These are phyloP conservation scores for Kernera saxatilis DNA, from an alignment of 345 rosid species.

Conservation along the genomic window DNA sequence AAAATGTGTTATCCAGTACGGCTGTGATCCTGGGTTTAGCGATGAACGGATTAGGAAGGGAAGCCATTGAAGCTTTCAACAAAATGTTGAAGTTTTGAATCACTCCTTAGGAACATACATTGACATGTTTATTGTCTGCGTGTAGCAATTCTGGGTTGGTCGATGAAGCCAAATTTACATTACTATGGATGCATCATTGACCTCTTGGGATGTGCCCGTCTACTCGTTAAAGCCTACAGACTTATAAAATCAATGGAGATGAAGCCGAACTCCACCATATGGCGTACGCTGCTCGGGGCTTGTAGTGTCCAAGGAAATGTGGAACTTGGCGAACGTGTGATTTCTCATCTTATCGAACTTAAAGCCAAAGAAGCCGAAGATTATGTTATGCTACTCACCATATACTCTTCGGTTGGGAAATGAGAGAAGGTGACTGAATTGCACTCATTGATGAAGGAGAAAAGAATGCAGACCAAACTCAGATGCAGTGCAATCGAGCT, in stretches of 20 bases:
- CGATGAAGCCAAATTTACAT: conserved; percentile 38
- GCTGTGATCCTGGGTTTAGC: conserved; percentile 85
- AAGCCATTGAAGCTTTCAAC: conserved; percentile 59
- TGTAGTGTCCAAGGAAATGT: conserved; percentile 69
- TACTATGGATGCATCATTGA: conserved; percentile 84
- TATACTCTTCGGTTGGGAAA: conserved; percentile 61
- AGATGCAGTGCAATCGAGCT: conserved; percentile 58
- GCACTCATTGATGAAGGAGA: conserved; percentile 67
- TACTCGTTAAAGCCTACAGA: conserved; percentile 57
- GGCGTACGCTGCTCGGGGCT: conserved; percentile 84
- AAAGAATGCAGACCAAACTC: conserved; percentile 60
- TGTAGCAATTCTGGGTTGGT: conserved; percentile 74
- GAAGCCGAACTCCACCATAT: conserved; percentile 67
- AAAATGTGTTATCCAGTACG: conserved; percentile 71
- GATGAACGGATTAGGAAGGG: conserved; percentile 67
- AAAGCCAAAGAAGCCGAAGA: conserved; percentile 85
- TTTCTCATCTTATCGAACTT: conserved; percentile 66
- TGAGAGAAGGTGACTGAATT: conserved; percentile 75
- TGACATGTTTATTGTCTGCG: conserved; percentile 69
- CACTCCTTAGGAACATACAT: conserved; percentile 60
- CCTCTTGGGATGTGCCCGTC: conserved; percentile 70
- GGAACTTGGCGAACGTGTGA: conserved; percentile 58
- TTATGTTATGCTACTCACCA: conserved; percentile 59
- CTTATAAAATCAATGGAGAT: conserved; percentile 56
- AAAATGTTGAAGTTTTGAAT: conserved; percentile 56